Evolutionary conservation across 2,329 filamentous ascomycete genomes (phyloP), one percentile per base, ranked within the genome.

Genomic region (Calycina herbarum): DNA sequence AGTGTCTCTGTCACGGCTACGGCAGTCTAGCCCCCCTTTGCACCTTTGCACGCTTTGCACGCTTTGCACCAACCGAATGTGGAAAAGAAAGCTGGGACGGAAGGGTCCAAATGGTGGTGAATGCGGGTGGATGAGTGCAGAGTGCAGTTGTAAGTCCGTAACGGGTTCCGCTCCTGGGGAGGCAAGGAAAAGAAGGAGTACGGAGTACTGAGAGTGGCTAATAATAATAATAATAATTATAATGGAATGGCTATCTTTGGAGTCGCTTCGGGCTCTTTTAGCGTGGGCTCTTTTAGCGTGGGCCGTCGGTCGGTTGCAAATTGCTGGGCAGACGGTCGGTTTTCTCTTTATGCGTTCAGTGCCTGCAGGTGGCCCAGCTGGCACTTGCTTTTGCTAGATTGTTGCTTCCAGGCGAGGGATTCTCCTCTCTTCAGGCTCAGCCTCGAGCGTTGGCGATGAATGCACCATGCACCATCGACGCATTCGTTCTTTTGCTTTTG

Each of bases 381-480:
- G 38, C 38, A 13, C 13, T 40, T 5, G 11, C 13, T 13, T 13
- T 40, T 40, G 38, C 38, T 40, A 40, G 13, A 40, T 5, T 40
- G 38, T 40, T 40, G 38, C 38, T 40, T 40, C 48, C 48, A 40
- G n/a, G 42, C 42, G 17, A 48, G 45, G n/a, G 35, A 11, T 10
- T 13, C 11, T 40, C 13, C 13, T 51, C 8, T 8, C 2, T 17
- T 48, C 45, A 24, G 45, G 42, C 42, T n/a, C 20, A 20, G 20
- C 20, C 20, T 20, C 20, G 20, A 20, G 7, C 31, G 31, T 45
- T 11, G 42, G 17, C 42, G 42, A 51, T 24, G 7, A 27, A 51
- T 51, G n/a, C 20, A 51, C 20, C 48, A 27, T 58, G n/a, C 20
- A 51, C 20, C 48, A 27, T 58, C 33, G 56, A 58, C 33, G 56